Percentiles rank a stretch among this genome's conserved stretches.
Conservation (phyloP, 805 yeast genomes). For the Candida germanica region DNA sequence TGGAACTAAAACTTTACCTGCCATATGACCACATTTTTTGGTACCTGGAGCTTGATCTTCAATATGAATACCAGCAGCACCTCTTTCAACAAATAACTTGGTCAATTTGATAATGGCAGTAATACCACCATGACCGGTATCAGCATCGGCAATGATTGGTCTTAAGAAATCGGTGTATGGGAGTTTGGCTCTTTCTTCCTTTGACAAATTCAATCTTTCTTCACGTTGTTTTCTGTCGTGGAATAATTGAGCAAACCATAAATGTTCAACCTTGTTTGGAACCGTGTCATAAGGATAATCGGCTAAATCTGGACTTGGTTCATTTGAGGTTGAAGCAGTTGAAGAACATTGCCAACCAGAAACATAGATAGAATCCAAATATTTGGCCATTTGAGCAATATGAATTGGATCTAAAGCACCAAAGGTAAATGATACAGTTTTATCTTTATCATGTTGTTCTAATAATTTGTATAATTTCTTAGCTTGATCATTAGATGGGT, state of each 20-base stretch:
- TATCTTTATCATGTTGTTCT: conserved; percentile 65
- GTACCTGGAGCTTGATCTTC: conserved; percentile 99
- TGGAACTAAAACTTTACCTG: conserved; percentile 96
- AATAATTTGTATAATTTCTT: conserved; percentile 74
- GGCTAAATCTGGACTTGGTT: conserved; percentile 97
- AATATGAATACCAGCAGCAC: conserved; percentile 98
- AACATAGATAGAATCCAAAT: conserved; percentile 87
- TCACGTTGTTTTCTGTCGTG: conserved; percentile 96
- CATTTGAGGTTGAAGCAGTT: conserved; percentile 95
- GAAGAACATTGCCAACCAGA: conserved; percentile 99
- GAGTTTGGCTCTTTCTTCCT: conserved; percentile 63
- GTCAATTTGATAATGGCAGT: conserved; percentile 95
- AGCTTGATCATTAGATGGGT: conserved; percentile 78
- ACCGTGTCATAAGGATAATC: conserved; percentile 99
- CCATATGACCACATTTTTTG: conserved; percentile 99
- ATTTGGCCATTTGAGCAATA: conserved; percentile 94
- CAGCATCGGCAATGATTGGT: conserved; percentile 96
- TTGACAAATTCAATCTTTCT: conserved; percentile 63
- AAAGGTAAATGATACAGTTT: conserved; percentile 81
- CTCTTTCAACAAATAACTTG: conserved; percentile 93
- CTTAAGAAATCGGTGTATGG: conserved; percentile 83
- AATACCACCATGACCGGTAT: conserved; percentile 98
- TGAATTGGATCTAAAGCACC: conserved; percentile 97
- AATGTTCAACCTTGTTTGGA: conserved; percentile 96
- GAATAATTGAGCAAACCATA: conserved; percentile 94